phyloP scores from a whole-genome alignment of 2,329 filamentous ascomycete genomes.

The Exophiala aquamarina region DNA sequence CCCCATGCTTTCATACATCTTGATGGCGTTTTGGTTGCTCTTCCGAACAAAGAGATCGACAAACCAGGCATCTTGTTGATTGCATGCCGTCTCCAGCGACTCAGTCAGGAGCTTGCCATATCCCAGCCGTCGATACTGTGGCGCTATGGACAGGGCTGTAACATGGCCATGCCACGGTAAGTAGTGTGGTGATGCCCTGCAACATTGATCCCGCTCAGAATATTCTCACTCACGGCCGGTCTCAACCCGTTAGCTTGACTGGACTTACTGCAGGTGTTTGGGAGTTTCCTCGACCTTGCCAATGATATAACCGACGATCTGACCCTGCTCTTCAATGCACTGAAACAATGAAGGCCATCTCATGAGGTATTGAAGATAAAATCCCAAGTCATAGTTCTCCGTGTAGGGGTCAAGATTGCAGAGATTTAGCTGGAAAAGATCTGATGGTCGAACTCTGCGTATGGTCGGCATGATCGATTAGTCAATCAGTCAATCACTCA shows the following conservation, averaged over 20 bases:
- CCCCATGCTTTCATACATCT: conserved; percentile 86
- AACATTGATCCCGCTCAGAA: conserved; percentile 6
- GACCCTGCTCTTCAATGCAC: conserved; percentile 84
- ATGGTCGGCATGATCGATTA: conserved; percentile 70
- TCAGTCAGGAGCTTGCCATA: conserved; percentile 81
- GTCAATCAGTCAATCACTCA: too few species aligned
- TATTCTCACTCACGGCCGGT: background rate
- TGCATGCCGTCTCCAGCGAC: conserved; percentile 77
- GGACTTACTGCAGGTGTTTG: conserved; percentile 68
- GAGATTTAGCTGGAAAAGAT: conserved; percentile 85
- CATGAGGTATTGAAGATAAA: conserved; percentile 94
- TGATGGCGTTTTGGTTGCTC: conserved; percentile 83
- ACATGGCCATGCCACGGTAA: conserved; percentile 99
- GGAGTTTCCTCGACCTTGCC: conserved; percentile 73
- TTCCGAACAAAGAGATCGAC: conserved; percentile 91
- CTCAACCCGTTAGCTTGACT: background rate
- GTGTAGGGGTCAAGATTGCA: conserved; percentile 95
- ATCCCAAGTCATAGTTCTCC: conserved; percentile 95
- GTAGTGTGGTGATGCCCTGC: conserved; percentile 69
- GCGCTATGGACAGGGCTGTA: conserved; percentile 89
- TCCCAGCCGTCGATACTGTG: conserved; percentile 78
- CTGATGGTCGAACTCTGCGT: conserved; percentile 77
- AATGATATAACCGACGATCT: conserved; percentile 96
- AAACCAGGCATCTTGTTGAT: conserved; percentile 86
- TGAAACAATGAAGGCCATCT: conserved; percentile 96